These are phyloP conservation scores for Aurantiochytrium sp. DNA, from an alignment of 108 stramenopile species.

Conservation along the genomic window DNA sequence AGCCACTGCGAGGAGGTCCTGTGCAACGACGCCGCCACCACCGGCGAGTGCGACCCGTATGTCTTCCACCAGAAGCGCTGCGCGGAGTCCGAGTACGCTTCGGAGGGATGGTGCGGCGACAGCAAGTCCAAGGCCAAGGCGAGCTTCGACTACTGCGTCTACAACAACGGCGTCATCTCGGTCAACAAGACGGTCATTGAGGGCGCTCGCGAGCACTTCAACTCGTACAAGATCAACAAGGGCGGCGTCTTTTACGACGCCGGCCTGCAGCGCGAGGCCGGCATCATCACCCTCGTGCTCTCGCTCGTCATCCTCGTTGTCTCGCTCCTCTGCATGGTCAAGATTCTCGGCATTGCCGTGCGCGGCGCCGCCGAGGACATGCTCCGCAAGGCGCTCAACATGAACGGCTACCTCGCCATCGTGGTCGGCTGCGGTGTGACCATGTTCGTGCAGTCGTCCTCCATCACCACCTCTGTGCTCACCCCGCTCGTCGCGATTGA, in stretches of 20 bases:
- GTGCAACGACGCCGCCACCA: constrained; percentile 57
- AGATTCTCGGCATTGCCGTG: constrained; percentile 68
- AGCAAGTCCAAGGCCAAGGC: background rate
- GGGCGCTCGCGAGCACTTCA: background rate
- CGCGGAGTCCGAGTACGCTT: background rate
- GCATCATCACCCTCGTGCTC: constrained; percentile 66
- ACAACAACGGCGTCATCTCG: background rate
- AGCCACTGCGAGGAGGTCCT: constrained; percentile 65
- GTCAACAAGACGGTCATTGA: background rate
- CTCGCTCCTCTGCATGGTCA: constrained; percentile 73
- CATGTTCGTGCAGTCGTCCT: constrained; percentile 71
- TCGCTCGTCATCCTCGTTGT: constrained; percentile 64
- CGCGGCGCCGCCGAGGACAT: constrained; percentile 69
- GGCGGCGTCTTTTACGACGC: background rate
- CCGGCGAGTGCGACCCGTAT: constrained; percentile 48
- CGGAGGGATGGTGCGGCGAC: background rate
- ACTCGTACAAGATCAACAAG: constrained; percentile 1
- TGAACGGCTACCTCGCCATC: constrained; percentile 74
- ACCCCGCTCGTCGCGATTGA: constrained; percentile 77
- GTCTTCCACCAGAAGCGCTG: constrained; percentile 9
- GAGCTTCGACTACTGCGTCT: background rate
- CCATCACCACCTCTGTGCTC: constrained; percentile 70
- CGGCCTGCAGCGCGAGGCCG: constrained; percentile 39
- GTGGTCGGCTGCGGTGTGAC: constrained; percentile 70
- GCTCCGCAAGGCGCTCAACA: constrained; percentile 77